These are phyloP conservation scores for Zopfia rhizophila DNA, from an alignment of 2,329 filamentous ascomycete species.

Conservation along the genomic window DNA sequence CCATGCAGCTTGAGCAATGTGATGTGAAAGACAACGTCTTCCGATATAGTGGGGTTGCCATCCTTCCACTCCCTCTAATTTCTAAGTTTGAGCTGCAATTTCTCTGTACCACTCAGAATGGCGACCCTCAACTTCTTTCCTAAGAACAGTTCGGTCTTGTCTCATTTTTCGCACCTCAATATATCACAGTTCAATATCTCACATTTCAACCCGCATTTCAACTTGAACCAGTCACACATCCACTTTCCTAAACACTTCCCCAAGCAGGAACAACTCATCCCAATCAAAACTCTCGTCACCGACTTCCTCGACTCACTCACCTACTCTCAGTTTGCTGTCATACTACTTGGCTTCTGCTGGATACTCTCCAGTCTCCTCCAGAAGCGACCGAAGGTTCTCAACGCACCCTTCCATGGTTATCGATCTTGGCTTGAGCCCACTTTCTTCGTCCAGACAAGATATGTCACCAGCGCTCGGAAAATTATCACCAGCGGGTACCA, in stretches of 20 bases:
- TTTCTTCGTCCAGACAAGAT: conserved; percentile 7
- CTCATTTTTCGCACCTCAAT: no score
- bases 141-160: conserved; percentile 12
- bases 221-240: conserved; percentile 8
- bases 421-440: conserved; percentile 15
- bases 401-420: conserved; percentile 2
- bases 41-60: conserved; percentile 11
- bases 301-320: conserved; percentile 3
- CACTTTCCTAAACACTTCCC: conserved; percentile 12
- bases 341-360: background rate
- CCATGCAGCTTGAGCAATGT: no score
- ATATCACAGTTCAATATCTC: no score
- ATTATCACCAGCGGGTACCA: conserved; percentile 11
- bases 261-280: conserved; percentile 11
- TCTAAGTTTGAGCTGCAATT: background rate
- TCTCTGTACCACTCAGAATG: conserved; percentile 3
- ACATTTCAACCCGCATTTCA: conserved; percentile 4
- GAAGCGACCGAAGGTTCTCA: conserved; percentile 1
- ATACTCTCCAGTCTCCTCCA: background rate
- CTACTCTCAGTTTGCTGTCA: conserved; percentile 1
- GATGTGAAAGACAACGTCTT: background rate
- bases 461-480: conserved; percentile 6
- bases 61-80: background rate
- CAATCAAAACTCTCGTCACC: conserved; percentile 5
- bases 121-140: conserved; percentile 10